These are phyloP conservation scores for Carpinus fangiana DNA, from an alignment of 306 rosid genomes.

Conservation along the genomic window DNA sequence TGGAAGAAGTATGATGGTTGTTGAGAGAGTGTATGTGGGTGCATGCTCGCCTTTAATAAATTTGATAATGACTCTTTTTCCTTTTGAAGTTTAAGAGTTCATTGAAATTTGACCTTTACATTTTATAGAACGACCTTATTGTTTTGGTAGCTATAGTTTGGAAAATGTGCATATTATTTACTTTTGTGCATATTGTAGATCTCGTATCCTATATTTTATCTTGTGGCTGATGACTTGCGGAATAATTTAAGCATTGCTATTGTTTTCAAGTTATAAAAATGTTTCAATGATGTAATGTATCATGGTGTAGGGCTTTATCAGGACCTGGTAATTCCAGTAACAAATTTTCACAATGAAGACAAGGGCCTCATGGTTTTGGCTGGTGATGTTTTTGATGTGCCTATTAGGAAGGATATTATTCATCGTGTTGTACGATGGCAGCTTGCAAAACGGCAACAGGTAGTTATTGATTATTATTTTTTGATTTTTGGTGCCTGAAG, in stretches of 20 bases:
- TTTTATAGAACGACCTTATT: not conserved
- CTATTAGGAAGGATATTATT: conserved; percentile 86
- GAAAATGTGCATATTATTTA: not conserved
- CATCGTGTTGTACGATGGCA: conserved; percentile 95
- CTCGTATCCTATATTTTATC: not conserved
- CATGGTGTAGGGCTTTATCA: conserved; percentile 63
- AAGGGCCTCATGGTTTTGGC: conserved; percentile 86
- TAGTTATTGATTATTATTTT: conserved; percentile 23
- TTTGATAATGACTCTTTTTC: not conserved
- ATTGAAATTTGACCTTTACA: not conserved
- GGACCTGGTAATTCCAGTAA: conserved; percentile 87
- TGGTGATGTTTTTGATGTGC: conserved; percentile 92
- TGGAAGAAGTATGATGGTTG: not conserved
- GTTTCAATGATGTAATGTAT: conserved; percentile 25
- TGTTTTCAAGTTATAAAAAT: not conserved
- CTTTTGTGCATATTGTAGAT: not conserved
- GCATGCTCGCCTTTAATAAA: not conserved
- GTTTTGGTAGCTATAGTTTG: not conserved
- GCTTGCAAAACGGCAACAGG: conserved; percentile 92
- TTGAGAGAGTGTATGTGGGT: not conserved
- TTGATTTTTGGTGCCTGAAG: conserved; percentile 25
- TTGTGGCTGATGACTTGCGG: not conserved
- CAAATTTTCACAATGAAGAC: conserved; percentile 79
- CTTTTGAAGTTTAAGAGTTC: not conserved
- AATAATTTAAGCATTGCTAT: conserved; percentile 12